Base-by-base conservation (phyloP, 192 early-diverging fungal species). In the Chytriomyces hyalinus region DNA sequence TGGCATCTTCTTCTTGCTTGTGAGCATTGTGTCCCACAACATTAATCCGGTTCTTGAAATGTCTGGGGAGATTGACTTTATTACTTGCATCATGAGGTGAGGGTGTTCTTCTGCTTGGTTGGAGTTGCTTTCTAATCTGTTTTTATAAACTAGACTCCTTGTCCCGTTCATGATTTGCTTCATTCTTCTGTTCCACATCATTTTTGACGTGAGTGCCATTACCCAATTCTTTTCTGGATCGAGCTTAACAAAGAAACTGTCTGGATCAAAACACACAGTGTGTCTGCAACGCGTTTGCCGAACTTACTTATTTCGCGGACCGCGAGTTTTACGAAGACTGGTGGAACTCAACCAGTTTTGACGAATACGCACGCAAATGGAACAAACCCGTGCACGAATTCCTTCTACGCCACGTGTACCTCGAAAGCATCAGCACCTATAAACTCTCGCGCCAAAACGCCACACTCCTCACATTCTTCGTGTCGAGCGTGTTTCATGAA, bases 271-370 rank as follows among this genome's bases (percentile, higher is more conserved):
- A 26, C 24, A 26, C 61, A 36, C 57, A 80, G 82, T 96, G 92
- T 77, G 95, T 98, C 70, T 92, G 94, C 84, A 97, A 97, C 80
- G 93, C 90, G 43, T 98, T 98, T 86, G 97, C 96, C 47, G 96
- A 99, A 77, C 82, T 99, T 15, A 97, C 93, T 46, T 88, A 88
- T 28, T 99, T 99, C 82, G 95, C 97, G 15, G 97, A 99, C 82
- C 92, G 95, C 67, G 91, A 93, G 80, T 99, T 99, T 86, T 99
- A 97, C 84, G 95, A 97, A 74, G 97, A 99, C 82, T 99, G 96
- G 96, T 99, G 96, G 96, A 99, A 99, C 76, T 87, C 90, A 67
- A 86, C 87, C 15, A 91, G 90, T 0, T 95, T 93, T 76, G 97
- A 97, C 75, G 95, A 97, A 82, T 99, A 93, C 84, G 93, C 95